Evolutionary conservation across 352 stramenopile species (phyloP), one percentile per base, ranked within the genome.

Genomic region (Globisporangium ultimum): DNA sequence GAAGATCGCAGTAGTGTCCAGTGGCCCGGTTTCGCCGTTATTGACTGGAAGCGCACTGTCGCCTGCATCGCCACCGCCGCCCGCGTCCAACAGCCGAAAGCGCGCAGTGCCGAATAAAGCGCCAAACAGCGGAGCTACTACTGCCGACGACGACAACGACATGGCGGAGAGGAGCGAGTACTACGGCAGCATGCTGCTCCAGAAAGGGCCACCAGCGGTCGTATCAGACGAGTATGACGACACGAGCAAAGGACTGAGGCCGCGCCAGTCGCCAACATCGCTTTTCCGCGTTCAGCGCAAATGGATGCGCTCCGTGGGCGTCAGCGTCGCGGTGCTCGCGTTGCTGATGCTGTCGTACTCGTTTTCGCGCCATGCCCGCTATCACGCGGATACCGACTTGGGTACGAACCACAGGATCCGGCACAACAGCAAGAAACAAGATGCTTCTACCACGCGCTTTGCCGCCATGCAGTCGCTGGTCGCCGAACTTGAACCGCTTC

Each of bases 401-500:
- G 8, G 9, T 2, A 24, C 40, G 40, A 45, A 8, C 40, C 40
- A 45, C 40, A 18, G 13, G 12, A 45, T 45, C 3, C 40, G 40
- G 8, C 28, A 36, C 28, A 36, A 10, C 28, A 2, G 9, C 28
- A 36, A 36, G 28, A 36, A 36, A 5, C 28, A 36, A 36, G 28
- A 10, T 6, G 28, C 21, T 15, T 7, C 28, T 32, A 14, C 14
- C 11, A 69, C 32, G 10, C 64, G 59, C 14, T 21, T 51, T 1
- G 48, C 60, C 20, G 24, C 55, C 49, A 34, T 80, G 12, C 47
- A 60, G 18, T 21, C 56, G 36, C 64, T 87, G n/a, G 38, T 74
- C 18, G 21, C 61, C 15, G 53, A 84, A 42, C 68, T 89, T 3
- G 66, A 75, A 2, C 32, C 61, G 14, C 68, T 89, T 2, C 55